These are phyloP conservation scores for Solanum aculeatissimum DNA, from an alignment of 305 asterid species.

Conservation along the genomic window DNA sequence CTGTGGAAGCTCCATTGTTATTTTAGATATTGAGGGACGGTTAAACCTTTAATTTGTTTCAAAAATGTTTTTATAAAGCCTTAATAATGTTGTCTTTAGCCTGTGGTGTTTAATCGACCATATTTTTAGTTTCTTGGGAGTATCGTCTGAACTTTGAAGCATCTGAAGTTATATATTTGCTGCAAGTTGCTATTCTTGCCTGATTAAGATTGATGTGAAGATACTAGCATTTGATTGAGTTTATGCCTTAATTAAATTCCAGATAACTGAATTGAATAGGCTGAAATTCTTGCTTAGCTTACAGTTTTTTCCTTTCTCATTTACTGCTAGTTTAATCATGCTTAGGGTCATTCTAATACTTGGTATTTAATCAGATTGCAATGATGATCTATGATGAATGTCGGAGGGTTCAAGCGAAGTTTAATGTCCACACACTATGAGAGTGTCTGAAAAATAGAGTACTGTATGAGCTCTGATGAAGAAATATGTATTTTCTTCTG, in stretches of 20 bases:
- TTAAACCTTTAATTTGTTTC: neutral
- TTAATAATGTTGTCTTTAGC: neutral
- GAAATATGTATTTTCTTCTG: conserved; percentile 12
- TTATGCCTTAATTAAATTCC: neutral
- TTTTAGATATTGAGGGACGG: neutral
- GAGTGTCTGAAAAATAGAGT: conserved; percentile 4
- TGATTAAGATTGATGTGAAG: neutral
- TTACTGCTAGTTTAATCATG: conserved; percentile 9
- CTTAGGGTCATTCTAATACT: conserved; percentile 42
- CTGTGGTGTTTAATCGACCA: neutral
- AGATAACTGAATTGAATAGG: neutral
- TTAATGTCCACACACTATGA: conserved; percentile 14
- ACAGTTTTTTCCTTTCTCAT: conserved; percentile 10
- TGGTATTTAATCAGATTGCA: conserved; percentile 77
- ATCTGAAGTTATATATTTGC: neutral
- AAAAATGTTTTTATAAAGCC: neutral
- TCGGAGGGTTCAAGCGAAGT: conserved; percentile 40
- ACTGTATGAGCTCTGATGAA: conserved; percentile 9
- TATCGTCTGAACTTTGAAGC: neutral
- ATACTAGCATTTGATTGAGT: conserved; percentile 11
- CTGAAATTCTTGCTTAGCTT: conserved; percentile 3
- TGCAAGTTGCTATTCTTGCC: neutral
- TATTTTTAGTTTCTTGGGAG: neutral
- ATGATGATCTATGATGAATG: conserved; percentile 62
- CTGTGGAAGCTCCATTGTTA: neutral